Base-by-base conservation (phyloP, 345 rosid species). In the Syzygium grande region DNA sequence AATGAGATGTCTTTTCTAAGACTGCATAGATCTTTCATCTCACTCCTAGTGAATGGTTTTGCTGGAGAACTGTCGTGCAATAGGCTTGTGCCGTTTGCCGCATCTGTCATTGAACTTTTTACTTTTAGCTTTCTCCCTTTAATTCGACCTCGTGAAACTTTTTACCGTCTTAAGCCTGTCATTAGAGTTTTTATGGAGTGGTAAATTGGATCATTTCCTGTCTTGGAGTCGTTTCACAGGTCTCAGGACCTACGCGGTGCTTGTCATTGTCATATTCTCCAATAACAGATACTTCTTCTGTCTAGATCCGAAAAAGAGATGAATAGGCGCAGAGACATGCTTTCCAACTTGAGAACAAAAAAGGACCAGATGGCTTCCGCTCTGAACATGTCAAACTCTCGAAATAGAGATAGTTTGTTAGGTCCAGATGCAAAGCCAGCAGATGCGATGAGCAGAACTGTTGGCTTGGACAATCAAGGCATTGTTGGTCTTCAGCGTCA, bases 311-410 rank as follows among this genome's bases (percentile, higher is more conserved):
- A 88, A 78, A 92, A 91, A 87, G 93, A 92, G 87, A 91, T 92
- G 92, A 92, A 92, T 65, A 89, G 92, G 52, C 93, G 93, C 51
- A 89, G 84, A 85, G 93, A 92, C 79, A 86, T 91, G 93, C 85
- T 89, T 30, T 77, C 89, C 38, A 92, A 90, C 89, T 41, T 92
- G 86, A 91, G 90, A 83, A 84, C 92, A 86, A 92, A 89, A 85
- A 90, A 86, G 34, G 89, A 86, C 85, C 92, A 91, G 87, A 91
- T 92, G 93, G 92, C 92, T 88, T 53, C 91, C 15, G 16, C 88
- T 1, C 84, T 92, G 91, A 92, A 90, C 85, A 91, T 91, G 92
- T 89, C 92, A n/a, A 90, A 85, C 88, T 88, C 89, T 89, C 91
- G 90, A 59, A 90, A 80, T 78, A 91, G 93, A 88, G 93, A 92